Percentiles rank a stretch among this genome's conserved stretches.
phyloP scores from a whole-genome alignment of 2,329 filamentous ascomycete species.

The Fusarium musae region DNA sequence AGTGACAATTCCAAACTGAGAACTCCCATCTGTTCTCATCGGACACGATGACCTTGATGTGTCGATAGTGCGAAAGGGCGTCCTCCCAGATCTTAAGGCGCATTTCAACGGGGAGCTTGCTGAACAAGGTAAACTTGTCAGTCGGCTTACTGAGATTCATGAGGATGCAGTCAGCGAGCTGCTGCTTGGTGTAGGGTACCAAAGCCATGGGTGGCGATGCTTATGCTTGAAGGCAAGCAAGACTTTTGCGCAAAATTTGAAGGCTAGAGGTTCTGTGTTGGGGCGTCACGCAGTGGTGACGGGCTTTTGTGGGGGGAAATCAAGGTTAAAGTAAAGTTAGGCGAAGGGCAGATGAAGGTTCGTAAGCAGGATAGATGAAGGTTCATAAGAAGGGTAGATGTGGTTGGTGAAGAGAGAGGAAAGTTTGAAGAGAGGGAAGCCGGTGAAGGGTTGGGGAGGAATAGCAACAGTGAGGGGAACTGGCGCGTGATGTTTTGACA shows the following conservation, averaged over 20 bases:
- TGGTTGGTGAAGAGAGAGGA: not conserved
- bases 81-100: not conserved
- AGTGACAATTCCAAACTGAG: not conserved
- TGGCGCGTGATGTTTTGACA: not conserved
- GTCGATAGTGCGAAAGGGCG: not conserved
- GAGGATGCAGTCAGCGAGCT: not conserved
- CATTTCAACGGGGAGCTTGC: not conserved
- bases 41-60: not conserved
- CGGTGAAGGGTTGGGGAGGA: rapidly evolving
- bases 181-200: no score
- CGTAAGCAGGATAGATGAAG: not conserved
- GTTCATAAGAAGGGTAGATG: not conserved
- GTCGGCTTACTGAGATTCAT: not conserved
- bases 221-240: not conserved
- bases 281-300: rapidly evolving
- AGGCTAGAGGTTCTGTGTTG: not conserved
- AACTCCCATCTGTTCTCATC: not conserved
- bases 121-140: not conserved
- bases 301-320: not conserved
- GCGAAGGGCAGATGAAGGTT: not conserved
- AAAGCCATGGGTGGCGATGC: not conserved
- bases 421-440: not conserved
- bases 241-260: not conserved
- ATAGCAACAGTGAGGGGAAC: not conserved
- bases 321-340: not conserved